Evolutionary conservation across 495 filamentous ascomycete species (phyloP).

Genomic region (Lophiotrema nucula): DNA sequence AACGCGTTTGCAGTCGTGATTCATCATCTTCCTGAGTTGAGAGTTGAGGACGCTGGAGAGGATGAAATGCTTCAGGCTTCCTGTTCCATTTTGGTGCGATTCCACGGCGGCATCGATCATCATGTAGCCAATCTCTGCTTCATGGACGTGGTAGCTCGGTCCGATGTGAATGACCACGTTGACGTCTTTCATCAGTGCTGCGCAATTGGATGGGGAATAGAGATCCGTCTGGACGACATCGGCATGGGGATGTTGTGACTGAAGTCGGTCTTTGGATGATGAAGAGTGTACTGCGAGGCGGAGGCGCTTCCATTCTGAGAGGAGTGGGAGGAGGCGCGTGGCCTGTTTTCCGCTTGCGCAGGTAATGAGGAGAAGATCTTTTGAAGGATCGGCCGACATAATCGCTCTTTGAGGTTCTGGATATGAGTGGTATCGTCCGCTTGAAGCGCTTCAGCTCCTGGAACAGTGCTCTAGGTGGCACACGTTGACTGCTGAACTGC

Average conservation of each 20-base stretch:
- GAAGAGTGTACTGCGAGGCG: constrained; percentile 36
- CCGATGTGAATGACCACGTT: constrained; percentile 31
- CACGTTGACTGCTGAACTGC: too few relatives aligned
- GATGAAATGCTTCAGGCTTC: constrained; percentile 35
- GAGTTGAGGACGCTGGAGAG: constrained; percentile 32
- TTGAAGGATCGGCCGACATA: too few relatives aligned
- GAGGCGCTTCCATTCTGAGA: too few relatives aligned
- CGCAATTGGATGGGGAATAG: constrained; percentile 20
- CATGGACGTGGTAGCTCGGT: constrained; percentile 36
- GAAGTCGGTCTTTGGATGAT: constrained; percentile 16
- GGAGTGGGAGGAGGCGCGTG: too few relatives aligned
- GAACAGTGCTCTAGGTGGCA: too few relatives aligned
- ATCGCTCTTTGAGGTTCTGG: too few relatives aligned
- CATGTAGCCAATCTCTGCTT: constrained; percentile 39
- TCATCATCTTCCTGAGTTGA: constrained; percentile 40
- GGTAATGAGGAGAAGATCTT: too few relatives aligned
- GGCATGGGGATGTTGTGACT: constrained; percentile 30
- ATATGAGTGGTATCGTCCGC: too few relatives aligned
- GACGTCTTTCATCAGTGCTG: constrained; percentile 29
- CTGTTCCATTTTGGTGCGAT: constrained; percentile 10
- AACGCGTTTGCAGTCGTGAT: constrained; percentile 42
- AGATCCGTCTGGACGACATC: constrained; percentile 37
- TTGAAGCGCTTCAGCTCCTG: too few relatives aligned
- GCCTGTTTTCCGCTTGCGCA: too few relatives aligned
- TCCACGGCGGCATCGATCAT: constrained; percentile 39